Conservation (phyloP, 2,329 filamentous ascomycete species). For the Cordyceps javanica region DNA sequence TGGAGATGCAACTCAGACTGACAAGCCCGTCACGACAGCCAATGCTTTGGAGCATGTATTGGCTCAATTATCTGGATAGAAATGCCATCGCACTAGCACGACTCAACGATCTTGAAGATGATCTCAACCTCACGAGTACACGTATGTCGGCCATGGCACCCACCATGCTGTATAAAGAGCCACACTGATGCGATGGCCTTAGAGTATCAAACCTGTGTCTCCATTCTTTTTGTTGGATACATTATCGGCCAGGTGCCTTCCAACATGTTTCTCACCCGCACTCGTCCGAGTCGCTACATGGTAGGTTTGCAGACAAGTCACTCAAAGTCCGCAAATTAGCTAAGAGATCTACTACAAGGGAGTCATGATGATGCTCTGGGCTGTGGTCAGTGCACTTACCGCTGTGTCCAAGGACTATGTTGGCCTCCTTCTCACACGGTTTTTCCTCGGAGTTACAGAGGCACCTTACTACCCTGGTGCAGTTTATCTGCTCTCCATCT, state of each 20-base stretch:
- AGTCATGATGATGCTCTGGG: constrained; percentile 41
- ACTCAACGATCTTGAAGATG: constrained; percentile 19
- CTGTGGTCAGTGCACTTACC: constrained; percentile 39
- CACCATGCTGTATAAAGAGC: not conserved
- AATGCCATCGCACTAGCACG: constrained; percentile 41
- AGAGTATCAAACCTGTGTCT: constrained; percentile 22
- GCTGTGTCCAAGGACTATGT: constrained; percentile 42
- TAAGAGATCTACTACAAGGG: constrained; percentile 20
- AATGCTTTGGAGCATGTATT: constrained; percentile 35
- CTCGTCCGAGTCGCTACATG: constrained; percentile 35
- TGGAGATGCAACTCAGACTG: not conserved
- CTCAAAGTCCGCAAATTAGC: not conserved
- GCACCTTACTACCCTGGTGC: constrained; percentile 47
- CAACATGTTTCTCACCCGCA: constrained; percentile 28
- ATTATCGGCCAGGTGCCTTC: constrained; percentile 24
- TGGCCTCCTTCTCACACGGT: constrained; percentile 41
- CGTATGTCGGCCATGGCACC: not conserved
- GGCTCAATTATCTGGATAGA: constrained; percentile 39
- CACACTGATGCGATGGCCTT: not conserved
- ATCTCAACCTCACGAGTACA: constrained; percentile 16
- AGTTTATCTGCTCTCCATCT: constrained; percentile 39
- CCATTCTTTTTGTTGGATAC: constrained; percentile 21
- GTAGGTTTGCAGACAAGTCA: not conserved
- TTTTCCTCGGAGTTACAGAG: constrained; percentile 40
- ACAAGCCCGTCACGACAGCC: constrained; percentile 15